These are phyloP conservation scores for Aphanomyces cochlioides DNA, from an alignment of 352 stramenopile species.

Conservation along the genomic window DNA sequence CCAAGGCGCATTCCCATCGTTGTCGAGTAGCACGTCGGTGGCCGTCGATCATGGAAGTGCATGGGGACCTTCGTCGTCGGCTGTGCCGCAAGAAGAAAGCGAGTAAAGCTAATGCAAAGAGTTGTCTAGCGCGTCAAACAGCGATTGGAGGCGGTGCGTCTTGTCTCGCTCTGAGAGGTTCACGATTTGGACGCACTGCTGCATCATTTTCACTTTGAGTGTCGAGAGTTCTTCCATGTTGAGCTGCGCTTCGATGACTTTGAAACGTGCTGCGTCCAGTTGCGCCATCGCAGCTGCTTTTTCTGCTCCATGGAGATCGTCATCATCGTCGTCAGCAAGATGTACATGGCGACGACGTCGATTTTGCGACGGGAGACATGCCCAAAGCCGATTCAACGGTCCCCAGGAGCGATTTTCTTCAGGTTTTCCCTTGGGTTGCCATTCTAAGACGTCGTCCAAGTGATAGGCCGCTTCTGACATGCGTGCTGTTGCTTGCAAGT, in stretches of 20 bases:
- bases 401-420: too few species aligned
- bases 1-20: conserved; percentile 75
- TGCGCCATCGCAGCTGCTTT: not conserved
- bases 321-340: too few species aligned
- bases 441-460: conserved; percentile 54
- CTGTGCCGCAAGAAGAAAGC: conserved; percentile 35
- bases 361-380: too few species aligned
- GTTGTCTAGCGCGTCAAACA: not conserved
- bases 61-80: conserved; percentile 11
- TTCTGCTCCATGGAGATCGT: too few species aligned
- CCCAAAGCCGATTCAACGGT: too few species aligned
- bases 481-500: conserved; percentile 54
- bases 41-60: not conserved
- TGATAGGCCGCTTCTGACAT: conserved; percentile 60
- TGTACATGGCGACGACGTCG: too few species aligned
- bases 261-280: not conserved
- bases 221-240: conserved; percentile 64
- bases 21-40: conserved; percentile 45
- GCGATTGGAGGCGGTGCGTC: conserved; percentile 47
- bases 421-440: not conserved
- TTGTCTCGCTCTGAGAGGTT: conserved; percentile 59
- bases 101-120: conserved; percentile 13
- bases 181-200: conserved; percentile 78
- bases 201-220: conserved; percentile 68
- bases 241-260: conserved; percentile 25